Base-by-base conservation (phyloP, 352 stramenopile species). In the Poterioochromonas sp. region DNA sequence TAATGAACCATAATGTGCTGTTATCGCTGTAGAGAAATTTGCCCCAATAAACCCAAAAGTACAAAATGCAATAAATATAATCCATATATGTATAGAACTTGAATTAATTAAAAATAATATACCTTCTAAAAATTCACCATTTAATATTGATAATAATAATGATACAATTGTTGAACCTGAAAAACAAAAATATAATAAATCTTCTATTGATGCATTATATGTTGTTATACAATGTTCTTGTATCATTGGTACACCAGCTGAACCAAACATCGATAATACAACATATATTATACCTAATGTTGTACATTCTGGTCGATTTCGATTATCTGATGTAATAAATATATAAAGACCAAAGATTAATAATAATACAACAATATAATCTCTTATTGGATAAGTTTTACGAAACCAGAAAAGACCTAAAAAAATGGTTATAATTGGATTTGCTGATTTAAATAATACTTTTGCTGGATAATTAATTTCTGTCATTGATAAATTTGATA, bases 401-500 rank as follows among this genome's bases (percentile, higher is more conserved):
- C n/a, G 2, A 3, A 51, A 15, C 65, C 37, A 58, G 15, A 51
- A 53, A 8, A 29, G 2, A 18, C 65, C 65, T 35, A 51, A 34
- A 20, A 74, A 35, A 2, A 74, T 58, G 3, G 65, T 74, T 8
- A 74, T n/a, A 40, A 74, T 54, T 26, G 41, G 39, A 58, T 54
- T 74, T n/a, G 65, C 37, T 37, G 40, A 58, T 39, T 74, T 74
- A n/a, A 74, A 74, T 39, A 74, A 74, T 8, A 54, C 41, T 54
- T 74, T 74, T 12, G 65, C 65, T 39, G 65, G 65, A 54, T 74
- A 74, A 39, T 74, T 74, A 26, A 74, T 51, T 26, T 74, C 1
- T 54, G 37, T 37, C 65, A 74, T 74, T n/a, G 37, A 29, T 40
- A 74, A 29, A 54, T 74, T 74, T 5, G 65, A 58, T 26, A 74